Conservation (phyloP, 2,329 filamentous ascomycete genomes). For the Orbilia javanica region DNA sequence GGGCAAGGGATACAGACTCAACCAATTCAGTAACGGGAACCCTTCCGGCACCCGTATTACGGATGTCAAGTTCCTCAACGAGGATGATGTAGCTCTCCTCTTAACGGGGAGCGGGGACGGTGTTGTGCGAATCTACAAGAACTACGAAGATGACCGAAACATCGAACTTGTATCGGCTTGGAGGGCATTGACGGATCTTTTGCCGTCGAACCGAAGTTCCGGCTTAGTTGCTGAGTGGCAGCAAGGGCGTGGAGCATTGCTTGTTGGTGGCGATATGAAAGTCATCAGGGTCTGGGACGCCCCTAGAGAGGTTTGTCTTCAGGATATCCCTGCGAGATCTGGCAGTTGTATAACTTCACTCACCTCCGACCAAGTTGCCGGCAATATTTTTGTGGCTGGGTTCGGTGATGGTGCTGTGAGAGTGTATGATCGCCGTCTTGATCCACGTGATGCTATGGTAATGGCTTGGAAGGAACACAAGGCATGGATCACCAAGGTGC, state of each 20-base stretch:
- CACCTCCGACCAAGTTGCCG: slow-evolving; percentile 97
- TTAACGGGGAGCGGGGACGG: slow-evolving; percentile 97
- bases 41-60: slow-evolving; percentile 91
- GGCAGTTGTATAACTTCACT: slow-evolving; percentile 95
- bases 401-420: slow-evolving; percentile 95
- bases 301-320: slow-evolving; percentile 86
- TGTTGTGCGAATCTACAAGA: slow-evolving; percentile 90
- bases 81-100: slow-evolving; percentile 93
- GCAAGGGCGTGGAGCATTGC: slow-evolving; percentile 91
- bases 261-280: slow-evolving; percentile 96
- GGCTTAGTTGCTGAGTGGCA: slow-evolving; percentile 99
- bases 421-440: slow-evolving; percentile 89
- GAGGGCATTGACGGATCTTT: slow-evolving; percentile 90
- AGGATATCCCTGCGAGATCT: slow-evolving; percentile 92
- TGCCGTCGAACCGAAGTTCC: slow-evolving; percentile 92
- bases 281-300: slow-evolving; percentile 98
- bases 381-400: slow-evolving; percentile 93
- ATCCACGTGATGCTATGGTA: slow-evolving; percentile 90
- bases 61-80: slow-evolving; percentile 96
- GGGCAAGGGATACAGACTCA: slow-evolving; percentile 79
- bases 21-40: slow-evolving; percentile 93
- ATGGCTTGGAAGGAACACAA: slow-evolving; percentile 96
- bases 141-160: slow-evolving; percentile 82
- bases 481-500: slow-evolving; percentile 95
- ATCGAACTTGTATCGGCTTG: slow-evolving; percentile 91